Evolutionary conservation across 371 early-diverging fungal genomes (phyloP).

Genomic region (Apophysomyces trapeziformis): DNA sequence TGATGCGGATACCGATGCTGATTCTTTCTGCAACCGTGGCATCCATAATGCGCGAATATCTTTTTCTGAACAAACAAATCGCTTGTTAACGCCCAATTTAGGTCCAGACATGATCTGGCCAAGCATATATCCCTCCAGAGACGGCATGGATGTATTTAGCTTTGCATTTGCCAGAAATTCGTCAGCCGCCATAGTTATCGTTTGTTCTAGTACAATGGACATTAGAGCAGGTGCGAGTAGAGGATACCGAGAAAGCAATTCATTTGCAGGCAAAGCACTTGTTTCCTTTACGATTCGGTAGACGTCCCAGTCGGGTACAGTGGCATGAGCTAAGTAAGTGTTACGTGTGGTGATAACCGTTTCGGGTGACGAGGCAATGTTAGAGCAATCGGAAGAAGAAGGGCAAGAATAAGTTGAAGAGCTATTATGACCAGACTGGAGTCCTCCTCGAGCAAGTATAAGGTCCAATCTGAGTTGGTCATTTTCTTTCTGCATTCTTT

Average conservation of each 20-base stretch:
- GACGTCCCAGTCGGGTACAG: conserved; percentile 24
- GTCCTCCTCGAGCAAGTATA: conserved; percentile 25
- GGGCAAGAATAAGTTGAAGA: conserved; percentile 4
- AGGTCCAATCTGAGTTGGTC: conserved; percentile 27
- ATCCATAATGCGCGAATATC: conserved; percentile 4
- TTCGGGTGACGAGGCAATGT: background rate
- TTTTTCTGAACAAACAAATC: background rate
- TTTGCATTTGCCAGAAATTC: conserved; percentile 35
- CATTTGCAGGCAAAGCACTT: conserved; percentile 1
- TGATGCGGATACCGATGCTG: too few species aligned
- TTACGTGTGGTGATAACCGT: conserved; percentile 10
- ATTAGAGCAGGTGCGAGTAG: conserved; percentile 50
- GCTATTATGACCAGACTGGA: conserved; percentile 14
- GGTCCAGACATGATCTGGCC: background rate
- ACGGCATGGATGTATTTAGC: conserved; percentile 9
- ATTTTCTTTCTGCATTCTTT: conserved; percentile 30
- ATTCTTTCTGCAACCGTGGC: background rate
- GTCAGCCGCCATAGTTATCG: conserved; percentile 45
- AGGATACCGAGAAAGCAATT: conserved; percentile 39
- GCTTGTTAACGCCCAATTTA: background rate
- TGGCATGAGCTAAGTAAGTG: conserved; percentile 25
- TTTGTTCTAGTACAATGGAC: conserved; percentile 48
- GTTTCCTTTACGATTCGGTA: conserved; percentile 13
- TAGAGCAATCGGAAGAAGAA: background rate
- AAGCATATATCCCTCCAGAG: background rate